Evolutionary conservation across 2,329 filamentous ascomycete species (phyloP).

Genomic region (Phaeosphaeriaceae sp.): DNA sequence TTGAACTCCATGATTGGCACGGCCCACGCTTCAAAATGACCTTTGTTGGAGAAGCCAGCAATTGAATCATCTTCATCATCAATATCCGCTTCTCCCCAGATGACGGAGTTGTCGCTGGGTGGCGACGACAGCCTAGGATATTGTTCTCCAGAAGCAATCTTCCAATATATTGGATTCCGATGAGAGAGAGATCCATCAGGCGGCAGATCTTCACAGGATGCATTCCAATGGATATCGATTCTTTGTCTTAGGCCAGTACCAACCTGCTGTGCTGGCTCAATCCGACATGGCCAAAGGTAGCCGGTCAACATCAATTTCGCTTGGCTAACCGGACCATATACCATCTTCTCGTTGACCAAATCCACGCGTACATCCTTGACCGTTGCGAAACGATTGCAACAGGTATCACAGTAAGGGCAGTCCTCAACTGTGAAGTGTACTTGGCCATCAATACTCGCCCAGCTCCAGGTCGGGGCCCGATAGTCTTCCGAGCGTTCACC

Average conservation of each 20-base stretch:
- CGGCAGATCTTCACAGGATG: not conserved
- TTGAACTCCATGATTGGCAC: constrained; percentile 2
- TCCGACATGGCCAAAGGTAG: not conserved
- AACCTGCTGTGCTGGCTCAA: not conserved
- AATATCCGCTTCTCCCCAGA: constrained; percentile 4
- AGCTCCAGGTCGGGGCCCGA: constrained; percentile 7
- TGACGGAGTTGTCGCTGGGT: not conserved
- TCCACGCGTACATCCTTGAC: not conserved
- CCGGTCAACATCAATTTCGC: not conserved
- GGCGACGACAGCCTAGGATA: not conserved
- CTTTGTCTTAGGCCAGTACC: constrained; percentile 2
- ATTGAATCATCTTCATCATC: constrained; percentile 2
- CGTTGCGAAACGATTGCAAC: constrained; percentile 1
- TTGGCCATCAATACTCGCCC: constrained; percentile 4
- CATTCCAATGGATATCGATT: not conserved
- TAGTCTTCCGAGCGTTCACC: not conserved
- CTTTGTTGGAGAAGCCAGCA: not conserved
- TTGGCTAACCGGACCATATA: not conserved
- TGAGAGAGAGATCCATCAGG: not conserved
- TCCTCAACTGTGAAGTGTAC: not conserved
- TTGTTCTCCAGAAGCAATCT: not conserved
- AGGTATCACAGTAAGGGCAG: constrained; percentile 2
- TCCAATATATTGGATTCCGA: not conserved
- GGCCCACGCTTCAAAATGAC: not conserved
- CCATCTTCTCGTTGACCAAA: not conserved